These are phyloP conservation scores for Fusarium falciforme DNA, from an alignment of 2,329 filamentous ascomycete genomes.

Conservation along the genomic window DNA sequence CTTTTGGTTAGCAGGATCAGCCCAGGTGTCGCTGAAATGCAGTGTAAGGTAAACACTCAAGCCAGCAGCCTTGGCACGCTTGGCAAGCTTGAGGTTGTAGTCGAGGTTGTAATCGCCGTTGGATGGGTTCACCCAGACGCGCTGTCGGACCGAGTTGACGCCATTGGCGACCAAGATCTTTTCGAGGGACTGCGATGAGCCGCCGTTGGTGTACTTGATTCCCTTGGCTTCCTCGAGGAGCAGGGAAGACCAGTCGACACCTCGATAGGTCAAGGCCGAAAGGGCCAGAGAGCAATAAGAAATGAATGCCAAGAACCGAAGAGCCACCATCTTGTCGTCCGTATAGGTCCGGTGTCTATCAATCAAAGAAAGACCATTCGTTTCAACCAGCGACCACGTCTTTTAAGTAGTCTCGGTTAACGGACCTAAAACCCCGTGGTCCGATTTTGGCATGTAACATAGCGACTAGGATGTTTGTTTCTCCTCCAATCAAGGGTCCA, in stretches of 20 bases:
- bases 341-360: background rate
- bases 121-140: slow-evolving; percentile 76
- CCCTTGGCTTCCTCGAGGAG: slow-evolving; percentile 71
- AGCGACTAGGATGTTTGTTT: background rate
- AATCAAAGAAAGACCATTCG: background rate
- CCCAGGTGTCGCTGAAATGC: slow-evolving; percentile 78
- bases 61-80: slow-evolving; percentile 71
- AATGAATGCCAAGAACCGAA: slow-evolving; percentile 21
- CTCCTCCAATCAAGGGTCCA: background rate
- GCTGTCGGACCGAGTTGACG: slow-evolving; percentile 77
- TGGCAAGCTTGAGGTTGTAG: slow-evolving; percentile 77
- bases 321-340: slow-evolving; percentile 22
- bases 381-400: background rate
- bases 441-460: background rate
- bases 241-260: slow-evolving; percentile 78
- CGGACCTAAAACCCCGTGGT: background rate
- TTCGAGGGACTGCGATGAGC: slow-evolving; percentile 67
- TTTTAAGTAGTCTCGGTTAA: background rate
- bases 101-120: slow-evolving; percentile 74
- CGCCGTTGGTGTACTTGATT: slow-evolving; percentile 69
- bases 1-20: slow-evolving; percentile 72
- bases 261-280: slow-evolving; percentile 70
- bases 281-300: slow-evolving; percentile 38
- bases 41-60: slow-evolving; percentile 71
- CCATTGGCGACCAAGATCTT: slow-evolving; percentile 70